Evolutionary conservation across 192 early-diverging fungal genomes (phyloP).

Genomic region (Gigaspora rosea): DNA sequence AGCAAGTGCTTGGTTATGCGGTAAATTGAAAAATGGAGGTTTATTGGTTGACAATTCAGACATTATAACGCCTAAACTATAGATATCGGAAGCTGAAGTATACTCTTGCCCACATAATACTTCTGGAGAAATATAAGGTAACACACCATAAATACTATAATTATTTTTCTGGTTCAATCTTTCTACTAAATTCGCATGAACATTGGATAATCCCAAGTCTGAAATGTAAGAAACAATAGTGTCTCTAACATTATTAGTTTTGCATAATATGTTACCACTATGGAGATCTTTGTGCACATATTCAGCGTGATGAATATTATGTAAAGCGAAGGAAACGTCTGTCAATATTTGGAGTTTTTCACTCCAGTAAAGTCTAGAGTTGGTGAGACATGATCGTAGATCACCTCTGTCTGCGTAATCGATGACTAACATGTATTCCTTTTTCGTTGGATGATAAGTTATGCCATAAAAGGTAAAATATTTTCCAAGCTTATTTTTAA

Average conservation of each 20-base stretch:
- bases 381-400: background rate
- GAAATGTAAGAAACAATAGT: constrained; percentile 37
- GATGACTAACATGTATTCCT: background rate
- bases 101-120: constrained; percentile 35
- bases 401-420: background rate
- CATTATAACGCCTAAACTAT: constrained; percentile 48
- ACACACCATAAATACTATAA: constrained; percentile 33
- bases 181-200: background rate
- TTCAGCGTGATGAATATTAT: constrained; percentile 34
- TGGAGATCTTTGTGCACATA: constrained; percentile 39
- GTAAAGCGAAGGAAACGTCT: background rate
- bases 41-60: constrained; percentile 41
- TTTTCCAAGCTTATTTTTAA: no score
- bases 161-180: constrained; percentile 31
- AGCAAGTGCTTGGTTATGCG: background rate
- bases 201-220: constrained; percentile 29
- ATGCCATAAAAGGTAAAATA: constrained; percentile 1
- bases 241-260: background rate
- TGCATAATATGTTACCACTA: constrained; percentile 14
- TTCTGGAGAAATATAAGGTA: constrained; percentile 47
- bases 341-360: background rate
- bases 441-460: constrained; percentile 1
- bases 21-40: constrained; percentile 29
- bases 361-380: background rate
- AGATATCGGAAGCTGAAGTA: constrained; percentile 41